Evolutionary conservation across 768 basidiomycete species (phyloP).

Genomic region (Pulveroboletus sp.): DNA sequence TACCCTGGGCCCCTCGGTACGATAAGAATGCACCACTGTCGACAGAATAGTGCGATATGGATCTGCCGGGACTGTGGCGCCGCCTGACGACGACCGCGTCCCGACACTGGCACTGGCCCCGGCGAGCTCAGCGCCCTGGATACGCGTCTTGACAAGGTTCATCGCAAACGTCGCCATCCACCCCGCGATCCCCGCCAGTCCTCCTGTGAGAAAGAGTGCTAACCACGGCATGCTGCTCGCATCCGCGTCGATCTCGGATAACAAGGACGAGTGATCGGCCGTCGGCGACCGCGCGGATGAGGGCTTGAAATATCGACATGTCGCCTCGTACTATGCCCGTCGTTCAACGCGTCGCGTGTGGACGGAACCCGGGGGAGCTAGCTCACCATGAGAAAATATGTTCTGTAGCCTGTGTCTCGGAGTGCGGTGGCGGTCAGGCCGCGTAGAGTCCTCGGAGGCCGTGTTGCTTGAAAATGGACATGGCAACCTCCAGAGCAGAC

Average conservation of each 20-base stretch:
- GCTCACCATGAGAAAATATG: constrained; percentile 78
- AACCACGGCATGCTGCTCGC: constrained; percentile 42
- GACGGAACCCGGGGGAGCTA: too few species aligned
- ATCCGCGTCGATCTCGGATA: constrained; percentile 40
- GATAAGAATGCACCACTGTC: constrained; percentile 58
- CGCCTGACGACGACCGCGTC: too few species aligned
- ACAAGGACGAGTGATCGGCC: constrained; percentile 34
- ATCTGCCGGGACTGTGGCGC: constrained; percentile 29
- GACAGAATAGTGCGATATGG: constrained; percentile 59
- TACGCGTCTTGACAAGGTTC: constrained; percentile 87
- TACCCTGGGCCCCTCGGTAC: constrained; percentile 59
- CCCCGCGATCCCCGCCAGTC: constrained; percentile 68
- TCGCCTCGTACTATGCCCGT: constrained; percentile 55
- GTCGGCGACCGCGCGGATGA: constrained; percentile 3
- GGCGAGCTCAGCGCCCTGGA: constrained; percentile 51
- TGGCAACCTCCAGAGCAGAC: constrained; percentile 51
- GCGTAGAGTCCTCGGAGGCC: constrained; percentile 70
- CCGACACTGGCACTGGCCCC: too few species aligned
- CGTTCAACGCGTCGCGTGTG: background rate
- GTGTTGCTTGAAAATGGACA: constrained; percentile 48
- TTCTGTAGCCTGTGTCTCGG: constrained; percentile 78
- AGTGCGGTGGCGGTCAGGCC: constrained; percentile 71
- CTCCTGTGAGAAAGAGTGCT: constrained; percentile 68
- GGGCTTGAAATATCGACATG: constrained; percentile 47
- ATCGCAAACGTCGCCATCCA: constrained; percentile 84